Evolutionary conservation across 352 stramenopile genomes (phyloP), one percentile per base, ranked within the genome.

Genomic region (Phytophthora citrophthora): DNA sequence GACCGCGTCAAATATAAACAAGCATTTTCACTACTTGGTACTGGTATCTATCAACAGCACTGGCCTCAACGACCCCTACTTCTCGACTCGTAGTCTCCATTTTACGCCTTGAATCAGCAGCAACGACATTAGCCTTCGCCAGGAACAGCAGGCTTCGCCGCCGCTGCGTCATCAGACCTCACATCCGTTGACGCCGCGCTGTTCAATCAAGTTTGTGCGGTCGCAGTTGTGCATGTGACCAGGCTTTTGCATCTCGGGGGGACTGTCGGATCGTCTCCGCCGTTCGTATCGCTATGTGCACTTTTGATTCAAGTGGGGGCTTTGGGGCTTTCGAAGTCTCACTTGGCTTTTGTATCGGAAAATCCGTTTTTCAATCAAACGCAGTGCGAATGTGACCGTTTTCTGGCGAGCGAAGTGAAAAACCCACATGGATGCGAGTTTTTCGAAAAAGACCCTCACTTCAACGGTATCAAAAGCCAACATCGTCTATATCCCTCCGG

Each of bases 311-410:
- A 54, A 69, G 61, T 69, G 38, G 39, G 53, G 18, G 49, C 23
- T 23, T 32, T 32, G 27, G 18, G 27, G 29, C 29, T 9, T 20
- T 45, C 36, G 36, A 13, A 36, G 26, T 18, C 18, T 54, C 48
- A 70, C 61, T 60, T 61, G 54, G 34, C 20, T 23, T 54, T 67
- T 65, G 54, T 55, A 70, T 65, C 36, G 40, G 27, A 70, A 70
- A 70, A 70, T 70, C 61, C 61, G 54, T 70, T 70, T 70, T 70
- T 70, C 61, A 70, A 64, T 70, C 61, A 64, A 70, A 57, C 49
- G 29, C 44, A 41, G 44, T 41, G 27, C 18, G 31, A 46, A 27
- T 52, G 7, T 29, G 49, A 39, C 48, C 57, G 29, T 40, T 65
- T 45, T 61, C 47, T 60, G 58, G 16, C 31, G 13, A 53, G 15